A percentile compares a stretch with the other conserved stretches of the same genome.
These are phyloP conservation scores for Rhodamnia rubescens DNA, from an alignment of 345 rosid genomes.

Conservation along the genomic window DNA sequence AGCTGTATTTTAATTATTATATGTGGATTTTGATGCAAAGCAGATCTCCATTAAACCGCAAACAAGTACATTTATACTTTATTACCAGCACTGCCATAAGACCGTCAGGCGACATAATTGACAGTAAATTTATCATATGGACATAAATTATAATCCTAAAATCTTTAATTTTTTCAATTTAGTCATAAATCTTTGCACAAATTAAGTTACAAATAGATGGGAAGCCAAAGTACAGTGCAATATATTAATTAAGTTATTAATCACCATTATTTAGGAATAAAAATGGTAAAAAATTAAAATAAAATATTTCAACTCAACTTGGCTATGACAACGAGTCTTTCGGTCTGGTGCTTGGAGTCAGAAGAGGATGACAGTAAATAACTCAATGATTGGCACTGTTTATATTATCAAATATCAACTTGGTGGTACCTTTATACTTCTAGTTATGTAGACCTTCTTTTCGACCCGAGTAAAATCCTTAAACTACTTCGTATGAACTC, in stretches of 20 bases:
- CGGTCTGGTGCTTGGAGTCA: not conserved
- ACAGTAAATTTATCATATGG: not conserved
- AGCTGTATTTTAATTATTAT: not conserved
- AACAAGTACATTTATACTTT: not conserved
- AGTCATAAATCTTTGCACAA: rapidly evolving
- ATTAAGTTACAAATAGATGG: no score
- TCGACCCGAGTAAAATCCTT: no score
- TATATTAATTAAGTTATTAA: not conserved
- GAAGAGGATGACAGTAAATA: not conserved
- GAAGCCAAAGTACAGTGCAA: not conserved
- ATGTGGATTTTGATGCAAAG: not conserved
- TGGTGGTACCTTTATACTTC: not conserved
- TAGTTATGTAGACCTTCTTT: not conserved
- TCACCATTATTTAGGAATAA: not conserved
- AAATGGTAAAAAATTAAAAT: not conserved
- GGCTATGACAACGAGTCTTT: not conserved
- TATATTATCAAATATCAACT: not conserved
- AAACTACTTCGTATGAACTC: no score
- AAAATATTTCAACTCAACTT: not conserved
- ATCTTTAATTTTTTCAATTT: not conserved
- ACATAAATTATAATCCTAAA: not conserved
- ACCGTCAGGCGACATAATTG: not conserved
- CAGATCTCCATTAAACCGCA: not conserved
- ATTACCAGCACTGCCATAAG: not conserved
- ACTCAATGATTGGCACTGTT: not conserved